Base-by-base conservation (phyloP, 2,329 filamentous ascomycete genomes). In the Ramularia collo-cygni region DNA sequence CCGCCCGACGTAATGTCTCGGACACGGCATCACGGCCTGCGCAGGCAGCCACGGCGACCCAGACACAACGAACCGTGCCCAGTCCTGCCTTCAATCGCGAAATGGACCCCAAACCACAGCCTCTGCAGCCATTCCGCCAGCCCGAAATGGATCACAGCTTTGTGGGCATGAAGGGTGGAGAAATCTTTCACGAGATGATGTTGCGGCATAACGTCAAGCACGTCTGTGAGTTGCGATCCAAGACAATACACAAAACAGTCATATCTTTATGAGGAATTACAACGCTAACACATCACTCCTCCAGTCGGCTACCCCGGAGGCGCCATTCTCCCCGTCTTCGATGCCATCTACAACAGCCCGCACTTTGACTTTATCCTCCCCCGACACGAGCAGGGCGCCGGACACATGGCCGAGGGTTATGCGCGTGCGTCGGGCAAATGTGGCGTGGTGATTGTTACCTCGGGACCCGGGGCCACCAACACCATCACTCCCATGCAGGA, bases 181-280 rank as follows among this genome's bases (percentile, higher is more conserved):
- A 95, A 66, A 95, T 96, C 56, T 95, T 96, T 67, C 89, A 96
- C 66, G 90, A 96, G 69, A 96, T 96, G 90, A 95, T 98, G 89
- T 75, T 94, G 47, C 77, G 90, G 59, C 85, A 90, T 56, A 77
- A 74, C 55, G 90, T 98, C 41, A 92, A 95, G 71, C 87, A 95
- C 64, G 77, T 96, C 60, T 96, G 87, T 94, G 74, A 61, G 86
- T 81, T 27, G 54, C 26, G n/a, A n/a, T n/a, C n/a, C n/a, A n/a
- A n/a, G n/a, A n/a, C n/a, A n/a, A n/a, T n/a, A n/a, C n/a, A n/a
- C n/a, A n/a, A n/a, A n/a, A n/a, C n/a, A n/a, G n/a, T n/a, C n/a
- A n/a, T n/a, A n/a, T n/a, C n/a, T n/a, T n/a, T n/a, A n/a, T n/a
- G n/a, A n/a, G n/a, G n/a, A n/a, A n/a, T 37, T 38, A 29, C 32